These are phyloP conservation scores for Mesostigma viride DNA, from an alignment of 139 green algal genomes.

Conservation along the genomic window DNA sequence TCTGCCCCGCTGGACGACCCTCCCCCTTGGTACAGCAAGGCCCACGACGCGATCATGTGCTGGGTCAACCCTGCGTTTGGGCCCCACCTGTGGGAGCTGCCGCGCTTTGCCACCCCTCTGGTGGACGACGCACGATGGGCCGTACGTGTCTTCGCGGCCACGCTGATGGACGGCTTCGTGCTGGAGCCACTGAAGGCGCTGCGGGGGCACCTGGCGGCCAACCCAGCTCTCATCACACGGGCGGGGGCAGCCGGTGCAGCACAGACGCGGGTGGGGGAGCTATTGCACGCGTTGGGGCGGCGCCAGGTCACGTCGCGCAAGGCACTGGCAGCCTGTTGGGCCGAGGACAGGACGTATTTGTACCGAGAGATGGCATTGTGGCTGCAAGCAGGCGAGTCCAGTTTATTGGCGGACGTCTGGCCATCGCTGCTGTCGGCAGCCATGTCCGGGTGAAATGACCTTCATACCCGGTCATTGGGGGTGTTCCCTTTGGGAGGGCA, in stretches of 20 bases:
- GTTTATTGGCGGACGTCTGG: too few relatives aligned
- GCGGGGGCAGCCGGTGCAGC: slow-evolving; percentile 9
- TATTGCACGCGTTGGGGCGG: slow-evolving; percentile 15
- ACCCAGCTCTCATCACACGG: slow-evolving; percentile 12
- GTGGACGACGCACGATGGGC: slow-evolving; percentile 25
- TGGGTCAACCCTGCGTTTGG: slow-evolving; percentile 63
- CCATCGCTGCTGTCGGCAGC: too few relatives aligned
- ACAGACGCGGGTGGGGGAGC: slow-evolving; percentile 23
- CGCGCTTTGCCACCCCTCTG: slow-evolving; percentile 34
- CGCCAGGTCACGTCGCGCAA: not conserved
- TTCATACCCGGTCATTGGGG: too few relatives aligned
- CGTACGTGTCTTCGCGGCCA: slow-evolving; percentile 66
- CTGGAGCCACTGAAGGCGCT: slow-evolving; percentile 11
- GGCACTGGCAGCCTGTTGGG: not conserved
- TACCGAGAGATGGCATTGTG: not conserved
- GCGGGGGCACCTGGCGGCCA: slow-evolving; percentile 8
- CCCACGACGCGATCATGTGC: slow-evolving; percentile 52
- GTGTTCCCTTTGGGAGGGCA: too few relatives aligned
- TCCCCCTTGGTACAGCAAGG: slow-evolving; percentile 21
- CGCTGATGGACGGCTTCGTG: slow-evolving; percentile 66
- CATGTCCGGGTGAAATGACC: too few relatives aligned
- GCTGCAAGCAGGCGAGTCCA: too few relatives aligned
- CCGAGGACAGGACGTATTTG: slow-evolving; percentile 3
- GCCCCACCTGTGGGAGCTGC: slow-evolving; percentile 66
- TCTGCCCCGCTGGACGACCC: slow-evolving; percentile 25